A percentile compares a stretch with the other conserved stretches of the same genome.
Evolutionary conservation across 305 asterid genomes (phyloP).

Genomic region (Solanum chacoense): DNA sequence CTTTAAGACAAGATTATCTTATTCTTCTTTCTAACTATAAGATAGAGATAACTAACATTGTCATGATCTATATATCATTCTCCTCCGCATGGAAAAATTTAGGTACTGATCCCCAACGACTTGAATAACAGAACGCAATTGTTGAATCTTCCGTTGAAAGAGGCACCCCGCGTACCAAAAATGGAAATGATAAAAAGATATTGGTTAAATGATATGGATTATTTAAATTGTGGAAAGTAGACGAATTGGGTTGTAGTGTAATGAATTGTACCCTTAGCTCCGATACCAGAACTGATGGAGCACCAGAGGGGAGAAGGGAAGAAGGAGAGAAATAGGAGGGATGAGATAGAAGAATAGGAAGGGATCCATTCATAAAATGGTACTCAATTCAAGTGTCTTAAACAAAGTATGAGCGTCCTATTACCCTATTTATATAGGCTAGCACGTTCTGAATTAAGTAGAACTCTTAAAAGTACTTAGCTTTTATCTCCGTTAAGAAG

Average conservation of each 20-base stretch:
- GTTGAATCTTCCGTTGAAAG: neutral
- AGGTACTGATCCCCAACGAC: neutral
- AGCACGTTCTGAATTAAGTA: neutral
- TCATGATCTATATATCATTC: neutral
- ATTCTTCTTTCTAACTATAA: neutral
- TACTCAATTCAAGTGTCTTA: neutral
- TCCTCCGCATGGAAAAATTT: neutral
- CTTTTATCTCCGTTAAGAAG: neutral
- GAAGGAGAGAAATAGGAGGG: neutral
- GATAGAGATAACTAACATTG: neutral
- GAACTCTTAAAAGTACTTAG: neutral
- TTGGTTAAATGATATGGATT: neutral
- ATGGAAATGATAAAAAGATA: neutral
- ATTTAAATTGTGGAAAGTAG: neutral
- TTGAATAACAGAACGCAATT: neutral
- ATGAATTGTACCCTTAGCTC: neutral
- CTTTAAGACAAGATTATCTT: neutral
- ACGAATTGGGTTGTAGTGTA: neutral
- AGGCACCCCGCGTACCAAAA: neutral
- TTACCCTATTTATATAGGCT: neutral
- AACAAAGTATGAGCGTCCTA: neutral
- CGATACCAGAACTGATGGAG: neutral
- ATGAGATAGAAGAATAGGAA: neutral
- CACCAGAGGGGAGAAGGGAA: neutral
- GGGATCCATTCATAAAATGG: neutral